Percentiles rank a stretch among this genome's conserved stretches.
Conservation (phyloP, 2,329 filamentous ascomycete genomes). For the Phaeoacremonium minimum region DNA sequence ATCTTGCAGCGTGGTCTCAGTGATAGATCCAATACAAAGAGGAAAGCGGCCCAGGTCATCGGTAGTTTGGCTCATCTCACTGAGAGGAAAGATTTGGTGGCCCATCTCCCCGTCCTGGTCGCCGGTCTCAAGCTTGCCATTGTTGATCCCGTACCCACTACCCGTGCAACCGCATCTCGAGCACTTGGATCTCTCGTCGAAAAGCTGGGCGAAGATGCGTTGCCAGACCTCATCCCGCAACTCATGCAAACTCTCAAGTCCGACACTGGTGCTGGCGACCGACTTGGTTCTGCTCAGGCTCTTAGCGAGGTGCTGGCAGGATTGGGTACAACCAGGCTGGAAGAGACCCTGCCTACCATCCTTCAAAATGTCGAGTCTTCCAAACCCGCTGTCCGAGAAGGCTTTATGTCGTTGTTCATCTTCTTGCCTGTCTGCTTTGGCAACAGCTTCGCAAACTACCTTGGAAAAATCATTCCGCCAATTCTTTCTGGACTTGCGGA, state of each 20-base stretch:
- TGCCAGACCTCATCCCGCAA: constrained; percentile 94
- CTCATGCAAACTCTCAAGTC: constrained; percentile 98
- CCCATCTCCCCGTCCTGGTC: constrained; percentile 88
- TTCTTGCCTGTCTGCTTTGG: constrained; percentile 98
- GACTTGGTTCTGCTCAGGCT: constrained; percentile 92
- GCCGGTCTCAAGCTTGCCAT: constrained; percentile 84
- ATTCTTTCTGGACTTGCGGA: constrained; percentile 93
- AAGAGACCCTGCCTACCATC: constrained; percentile 94
- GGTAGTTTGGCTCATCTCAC: constrained; percentile 95
- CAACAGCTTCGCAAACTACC: constrained; percentile 95
- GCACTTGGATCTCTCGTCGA: constrained; percentile 95
- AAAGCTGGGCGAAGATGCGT: constrained; percentile 92
- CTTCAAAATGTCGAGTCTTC: constrained; percentile 91
- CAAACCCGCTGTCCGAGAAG: constrained; percentile 87
- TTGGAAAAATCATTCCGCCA: constrained; percentile 90
- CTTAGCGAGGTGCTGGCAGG: constrained; percentile 95
- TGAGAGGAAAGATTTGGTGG: constrained; percentile 87
- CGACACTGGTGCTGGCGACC: constrained; percentile 92
- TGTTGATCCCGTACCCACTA: constrained; percentile 94
- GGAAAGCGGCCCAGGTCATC: constrained; percentile 96
- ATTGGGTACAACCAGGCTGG: constrained; percentile 83
- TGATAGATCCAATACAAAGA: constrained; percentile 90
- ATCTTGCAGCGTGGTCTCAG: constrained; percentile 90
- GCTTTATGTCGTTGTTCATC: constrained; percentile 99
- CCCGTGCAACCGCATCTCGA: constrained; percentile 91